Evolutionary conservation across 176 grass and related monocot genomes (phyloP), one percentile per base, ranked within the genome.

Genomic region (Areca catechu): DNA sequence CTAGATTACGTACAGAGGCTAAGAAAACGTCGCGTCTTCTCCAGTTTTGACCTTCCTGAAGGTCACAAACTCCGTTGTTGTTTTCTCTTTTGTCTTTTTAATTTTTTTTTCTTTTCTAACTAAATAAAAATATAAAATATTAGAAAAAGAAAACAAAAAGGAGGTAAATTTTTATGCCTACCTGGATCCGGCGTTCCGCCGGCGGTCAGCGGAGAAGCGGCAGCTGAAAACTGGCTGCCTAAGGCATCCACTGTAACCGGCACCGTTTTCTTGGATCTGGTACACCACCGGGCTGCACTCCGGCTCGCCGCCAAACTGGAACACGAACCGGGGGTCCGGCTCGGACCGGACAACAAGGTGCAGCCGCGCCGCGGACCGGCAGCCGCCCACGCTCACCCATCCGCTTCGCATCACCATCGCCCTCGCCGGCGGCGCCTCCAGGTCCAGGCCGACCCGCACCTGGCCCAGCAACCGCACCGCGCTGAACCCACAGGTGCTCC

Each of bases 221-320:
- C 93, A 97, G 63, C 75, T 97, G 74, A 97, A 97, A 19, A 97
- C 83, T 2, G 93, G 83, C 71, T 97, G 87, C 27, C 80, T 65
- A 56, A 81, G 72, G 30, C 78, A 77, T 9, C 80, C 80, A 22
- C 74, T 54, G 7, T 34, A 24, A 53, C 71, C 22, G 30, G 7
- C 57, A 49, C 84, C 85, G 50, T 37, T 58, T 19, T 67, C 72
- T 19, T 67, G 87, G 49, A 97, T 83, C 70, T 97, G 93, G 52
- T 88, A 92, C 60, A 92, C 84, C 18, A 97, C 81, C 1, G 93
- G 93, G 47, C 83, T 89, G 74, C 86, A 91, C 78, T 91, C 87
- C 15, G 93, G 93, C 58, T 97, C 87, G 28, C 84, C 84, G 4
- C 78, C 87, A 51, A 97, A 97, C 81, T 97, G 93, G 71, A 97